Base-by-base conservation (phyloP, 129 eudicot genomes). In the Tagetes erecta region DNA sequence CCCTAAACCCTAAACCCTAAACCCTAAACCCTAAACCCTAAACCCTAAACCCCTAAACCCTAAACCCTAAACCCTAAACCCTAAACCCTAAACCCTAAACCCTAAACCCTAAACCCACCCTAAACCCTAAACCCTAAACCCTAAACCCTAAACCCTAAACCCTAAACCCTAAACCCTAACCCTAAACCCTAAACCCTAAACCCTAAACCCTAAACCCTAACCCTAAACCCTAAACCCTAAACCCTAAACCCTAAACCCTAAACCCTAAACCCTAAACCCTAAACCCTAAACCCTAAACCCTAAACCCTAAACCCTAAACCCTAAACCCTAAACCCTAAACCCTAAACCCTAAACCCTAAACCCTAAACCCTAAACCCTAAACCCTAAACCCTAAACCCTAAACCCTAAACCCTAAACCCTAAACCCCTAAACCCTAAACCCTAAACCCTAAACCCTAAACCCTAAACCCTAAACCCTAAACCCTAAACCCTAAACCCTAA, bases 1-100 rank as follows among this genome's bases (percentile, higher is more conserved):
- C 71, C 80, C 56, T 10, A 63, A 74, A 46, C 71, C 78, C 50
- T 7, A 60, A 74, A 46, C 78, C 62, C 4, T 6, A 68, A 68
- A 36, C 72, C 72, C 33, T 27, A 46, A 68, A 53, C 72, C 72
- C 33, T n/a, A n/a, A n/a, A n/a, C n/a, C n/a, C n/a, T n/a, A n/a
- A n/a, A n/a, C n/a, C n/a, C n/a, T 12, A 42, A 66, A 38, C 52
- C 72, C 58, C 31, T 30, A 46, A 68, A 55, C 72, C 72, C 33
- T 20, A 50, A 50, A 50, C 1, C 56, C 56, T 4, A 11, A 50
- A 50, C 56, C 56, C 56, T 10, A 50, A 44, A 67, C 71, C 71
- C 71, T 6, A 67, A 42, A 50, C 56, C 71, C 55, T 5, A 67
- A 44, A 67, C 71, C 55, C 71, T 4, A 67, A 42, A 42, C 71